A percentile compares a stretch with the other conserved stretches of the same genome.
Evolutionary conservation across 495 filamentous ascomycete species (phyloP).

Genomic region (Saxispiralis lemnorum): DNA sequence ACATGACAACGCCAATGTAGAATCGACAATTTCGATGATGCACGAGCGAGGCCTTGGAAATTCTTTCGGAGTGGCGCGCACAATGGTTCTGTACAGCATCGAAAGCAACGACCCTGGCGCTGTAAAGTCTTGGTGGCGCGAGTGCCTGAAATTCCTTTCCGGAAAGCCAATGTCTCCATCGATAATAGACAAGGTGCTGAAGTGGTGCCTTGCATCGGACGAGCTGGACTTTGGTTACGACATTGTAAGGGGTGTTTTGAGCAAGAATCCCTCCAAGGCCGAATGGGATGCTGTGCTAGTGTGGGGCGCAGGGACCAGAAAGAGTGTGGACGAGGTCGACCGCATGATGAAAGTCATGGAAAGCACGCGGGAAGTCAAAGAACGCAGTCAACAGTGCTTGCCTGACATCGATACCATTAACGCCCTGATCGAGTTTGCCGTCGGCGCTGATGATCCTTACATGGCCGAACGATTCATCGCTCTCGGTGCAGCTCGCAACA

Average conservation of each 20-base stretch:
- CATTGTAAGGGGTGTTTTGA: constrained; percentile 42
- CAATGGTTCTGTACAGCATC: neutral
- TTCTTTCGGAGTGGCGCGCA: too few species aligned
- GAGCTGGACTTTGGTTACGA: constrained; percentile 45
- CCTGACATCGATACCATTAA: constrained; percentile 62
- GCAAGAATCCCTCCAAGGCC: constrained; percentile 30
- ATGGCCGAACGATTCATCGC: constrained; percentile 53
- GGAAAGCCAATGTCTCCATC: too few species aligned
- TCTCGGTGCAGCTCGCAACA: constrained; percentile 42
- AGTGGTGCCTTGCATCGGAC: constrained; percentile 38
- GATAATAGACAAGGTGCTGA: constrained; percentile 36
- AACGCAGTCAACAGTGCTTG: constrained; percentile 9
- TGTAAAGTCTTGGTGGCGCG: constrained; percentile 3
- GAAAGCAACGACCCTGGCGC: neutral
- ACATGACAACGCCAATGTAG: too few species aligned
- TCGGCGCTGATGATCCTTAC: constrained; percentile 48
- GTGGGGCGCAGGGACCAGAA: constrained; percentile 58
- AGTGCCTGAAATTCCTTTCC: constrained; percentile 20
- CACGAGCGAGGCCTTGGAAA: too few species aligned
- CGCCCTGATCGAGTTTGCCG: constrained; percentile 52
- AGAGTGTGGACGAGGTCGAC: constrained; percentile 50
- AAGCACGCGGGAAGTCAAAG: constrained; percentile 27
- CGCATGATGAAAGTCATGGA: constrained; percentile 47
- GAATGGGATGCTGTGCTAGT: constrained; percentile 54
- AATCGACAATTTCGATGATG: too few species aligned